Percentiles rank a stretch among this genome's conserved stretches.
phyloP scores from a whole-genome alignment of 2,329 filamentous ascomycete species.

The Penicillium olsonii region DNA sequence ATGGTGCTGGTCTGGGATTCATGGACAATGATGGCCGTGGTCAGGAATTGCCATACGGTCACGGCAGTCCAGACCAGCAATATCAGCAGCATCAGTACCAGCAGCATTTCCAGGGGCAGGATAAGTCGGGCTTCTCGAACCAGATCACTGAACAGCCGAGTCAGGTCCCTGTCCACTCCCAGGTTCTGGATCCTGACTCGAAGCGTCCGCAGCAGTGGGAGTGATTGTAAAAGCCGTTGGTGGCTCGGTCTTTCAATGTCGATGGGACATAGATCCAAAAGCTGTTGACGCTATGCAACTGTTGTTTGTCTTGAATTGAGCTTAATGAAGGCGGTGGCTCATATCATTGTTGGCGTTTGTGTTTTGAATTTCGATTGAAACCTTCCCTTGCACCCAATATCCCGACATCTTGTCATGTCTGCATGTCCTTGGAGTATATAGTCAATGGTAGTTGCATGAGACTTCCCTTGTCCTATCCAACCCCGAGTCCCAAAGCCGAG shows the following conservation, averaged over 20 bases:
- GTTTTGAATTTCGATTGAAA: slow-evolving; percentile 1
- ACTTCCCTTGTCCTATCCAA: no score
- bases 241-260: not conserved
- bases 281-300: not conserved
- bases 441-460: not conserved
- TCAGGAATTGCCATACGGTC: slow-evolving; percentile 23
- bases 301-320: not conserved
- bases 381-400: slow-evolving; percentile 2
- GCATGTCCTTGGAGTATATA: slow-evolving; percentile 3
- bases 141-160: slow-evolving; percentile 10
- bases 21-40: slow-evolving; percentile 31
- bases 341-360: slow-evolving; percentile 5
- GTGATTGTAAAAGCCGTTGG: not conserved
- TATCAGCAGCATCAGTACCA: slow-evolving; percentile 4
- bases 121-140: slow-evolving; percentile 7
- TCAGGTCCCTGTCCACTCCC: not conserved
- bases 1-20: slow-evolving; percentile 26
- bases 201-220: slow-evolving; percentile 7
- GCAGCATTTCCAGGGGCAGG: slow-evolving; percentile 8
- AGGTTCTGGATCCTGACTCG: slow-evolving; percentile 5
- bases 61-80: slow-evolving; percentile 3
- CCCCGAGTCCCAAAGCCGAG: not conserved
- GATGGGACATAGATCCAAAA: no score
- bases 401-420: slow-evolving; percentile 8
- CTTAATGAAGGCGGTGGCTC: slow-evolving; percentile 6